These are phyloP conservation scores for Tritrichomonas foetus DNA, from an alignment of 208 protist species.

Conservation along the genomic window DNA sequence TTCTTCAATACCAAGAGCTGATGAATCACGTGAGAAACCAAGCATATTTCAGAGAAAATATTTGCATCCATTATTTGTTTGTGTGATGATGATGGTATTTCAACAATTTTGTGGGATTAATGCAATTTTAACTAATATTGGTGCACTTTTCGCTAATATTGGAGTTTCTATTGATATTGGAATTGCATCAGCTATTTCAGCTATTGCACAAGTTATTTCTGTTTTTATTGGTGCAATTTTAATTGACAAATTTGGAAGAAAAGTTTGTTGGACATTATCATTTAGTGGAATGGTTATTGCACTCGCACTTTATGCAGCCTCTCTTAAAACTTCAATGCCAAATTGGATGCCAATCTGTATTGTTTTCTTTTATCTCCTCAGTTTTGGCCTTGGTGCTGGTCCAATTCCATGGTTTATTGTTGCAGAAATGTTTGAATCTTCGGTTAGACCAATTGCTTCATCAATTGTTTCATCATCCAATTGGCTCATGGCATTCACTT, in stretches of 20 bases:
- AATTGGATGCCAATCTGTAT: neutral
- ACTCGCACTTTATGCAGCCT: neutral
- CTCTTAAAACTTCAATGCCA: neutral
- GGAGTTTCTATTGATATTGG: neutral
- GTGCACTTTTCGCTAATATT: neutral
- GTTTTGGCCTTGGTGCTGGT: neutral
- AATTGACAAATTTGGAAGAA: slow-evolving; percentile 8
- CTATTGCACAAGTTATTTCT: neutral
- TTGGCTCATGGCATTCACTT: neutral
- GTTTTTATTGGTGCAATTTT: neutral
- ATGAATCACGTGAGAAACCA: neutral
- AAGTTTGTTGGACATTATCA: neutral
- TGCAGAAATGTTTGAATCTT: neutral
- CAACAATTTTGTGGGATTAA: slow-evolving; percentile 45
- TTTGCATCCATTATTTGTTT: neutral
- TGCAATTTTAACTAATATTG: slow-evolving; percentile 42
- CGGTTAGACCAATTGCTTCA: neutral
- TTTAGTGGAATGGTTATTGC: neutral
- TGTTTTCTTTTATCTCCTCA: slow-evolving; percentile 20
- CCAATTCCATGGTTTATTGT: slow-evolving; percentile 44
- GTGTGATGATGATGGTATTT: slow-evolving; percentile 35
- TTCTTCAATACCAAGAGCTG: neutral
- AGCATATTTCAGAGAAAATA: neutral
- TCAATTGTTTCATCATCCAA: slow-evolving; percentile 21
- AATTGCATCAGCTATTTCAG: neutral